Conservation (phyloP, 768 basidiomycete species). For the Trametes cingulata region DNA sequence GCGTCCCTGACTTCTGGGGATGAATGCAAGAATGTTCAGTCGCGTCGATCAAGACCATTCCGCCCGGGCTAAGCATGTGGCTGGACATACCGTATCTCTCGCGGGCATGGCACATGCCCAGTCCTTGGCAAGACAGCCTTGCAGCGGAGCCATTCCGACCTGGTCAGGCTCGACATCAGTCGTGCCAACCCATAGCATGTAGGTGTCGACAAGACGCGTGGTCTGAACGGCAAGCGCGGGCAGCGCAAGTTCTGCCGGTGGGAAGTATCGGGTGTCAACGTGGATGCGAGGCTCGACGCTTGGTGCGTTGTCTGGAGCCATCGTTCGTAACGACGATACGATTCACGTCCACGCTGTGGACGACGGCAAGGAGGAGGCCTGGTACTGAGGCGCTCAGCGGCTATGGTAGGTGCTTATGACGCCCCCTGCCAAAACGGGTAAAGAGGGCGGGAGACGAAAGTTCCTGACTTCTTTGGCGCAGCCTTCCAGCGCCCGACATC, state of each 20-base stretch:
- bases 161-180: conserved; percentile 50
- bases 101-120: conserved; percentile 86
- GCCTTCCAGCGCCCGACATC: not conserved
- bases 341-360: not conserved
- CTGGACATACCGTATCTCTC: conserved; percentile 18
- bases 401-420: not conserved
- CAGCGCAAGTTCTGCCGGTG: conserved; percentile 49
- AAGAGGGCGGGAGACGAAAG: not conserved
- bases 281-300: conserved; percentile 32
- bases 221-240: conserved; percentile 67
- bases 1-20: conserved; percentile 22
- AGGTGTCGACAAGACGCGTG: conserved; percentile 67
- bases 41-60: conserved; percentile 11
- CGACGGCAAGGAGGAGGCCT: not conserved
- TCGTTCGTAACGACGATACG: not conserved
- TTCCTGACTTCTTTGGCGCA: not conserved
- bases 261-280: conserved; percentile 51
- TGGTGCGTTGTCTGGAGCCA: not conserved
- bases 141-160: conserved; percentile 44
- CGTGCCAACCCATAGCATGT: conserved; percentile 82
- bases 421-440: not conserved
- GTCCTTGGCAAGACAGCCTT: conserved; percentile 65
- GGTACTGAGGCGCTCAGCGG: not conserved
- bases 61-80: not conserved
- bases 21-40: conserved; percentile 10